Percentiles rank a stretch among this genome's conserved stretches.
Conservation (phyloP, 805 yeast genomes). For the Candida stauntonica region DNA sequence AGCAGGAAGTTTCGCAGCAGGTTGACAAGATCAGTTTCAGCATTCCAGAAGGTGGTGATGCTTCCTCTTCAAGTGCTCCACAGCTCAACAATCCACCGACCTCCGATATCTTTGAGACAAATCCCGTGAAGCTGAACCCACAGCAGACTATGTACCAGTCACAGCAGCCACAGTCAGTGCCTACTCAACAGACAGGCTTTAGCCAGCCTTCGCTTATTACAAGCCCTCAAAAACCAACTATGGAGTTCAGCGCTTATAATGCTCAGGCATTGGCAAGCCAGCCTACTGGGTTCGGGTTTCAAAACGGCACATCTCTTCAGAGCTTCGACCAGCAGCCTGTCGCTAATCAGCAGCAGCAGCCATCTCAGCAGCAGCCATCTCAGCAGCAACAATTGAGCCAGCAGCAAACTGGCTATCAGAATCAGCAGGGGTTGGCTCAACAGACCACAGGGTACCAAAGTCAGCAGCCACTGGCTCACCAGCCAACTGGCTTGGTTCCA, state of each 20-base stretch:
- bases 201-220: slow-evolving; percentile 13
- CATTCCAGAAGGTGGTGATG: slow-evolving; percentile 48
- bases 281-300: slow-evolving; percentile 27
- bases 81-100: neutral
- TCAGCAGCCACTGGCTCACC: slow-evolving; percentile 15
- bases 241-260: slow-evolving; percentile 4
- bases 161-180: slow-evolving; percentile 4
- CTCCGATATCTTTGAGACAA: slow-evolving; percentile 21
- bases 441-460: neutral
- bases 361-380: slow-evolving; percentile 25
- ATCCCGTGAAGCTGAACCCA: slow-evolving; percentile 28
- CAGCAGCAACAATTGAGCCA: slow-evolving; percentile 28
- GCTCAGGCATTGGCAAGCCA: slow-evolving; percentile 15
- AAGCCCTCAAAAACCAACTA: slow-evolving; percentile 15
- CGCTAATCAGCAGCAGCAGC: slow-evolving; percentile 27
- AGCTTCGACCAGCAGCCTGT: no score
- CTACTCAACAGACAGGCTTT: slow-evolving; percentile 11
- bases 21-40: slow-evolving; percentile 83
- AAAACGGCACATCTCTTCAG: slow-evolving; percentile 23
- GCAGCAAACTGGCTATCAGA: slow-evolving; percentile 12
- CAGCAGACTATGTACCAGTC: slow-evolving; percentile 1
- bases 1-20: slow-evolving; percentile 77
- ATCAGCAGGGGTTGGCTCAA: neutral
- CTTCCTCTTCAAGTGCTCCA: slow-evolving; percentile 1
- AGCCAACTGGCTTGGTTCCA: slow-evolving; percentile 11